phyloP scores from a whole-genome alignment of 495 filamentous ascomycete species.

The Bathelium albidoporum region DNA sequence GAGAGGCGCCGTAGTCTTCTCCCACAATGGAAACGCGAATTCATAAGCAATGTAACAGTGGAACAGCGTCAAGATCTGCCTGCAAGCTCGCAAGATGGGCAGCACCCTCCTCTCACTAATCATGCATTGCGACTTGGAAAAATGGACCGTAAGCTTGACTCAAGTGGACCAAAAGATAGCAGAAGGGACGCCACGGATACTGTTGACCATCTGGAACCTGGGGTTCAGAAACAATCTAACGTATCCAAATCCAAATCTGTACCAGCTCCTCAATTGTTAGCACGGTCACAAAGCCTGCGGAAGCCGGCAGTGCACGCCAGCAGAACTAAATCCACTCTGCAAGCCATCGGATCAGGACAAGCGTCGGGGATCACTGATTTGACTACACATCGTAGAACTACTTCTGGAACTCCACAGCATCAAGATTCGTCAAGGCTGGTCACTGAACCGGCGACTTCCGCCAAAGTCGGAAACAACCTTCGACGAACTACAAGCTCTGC shows the following conservation, averaged over 20 bases:
- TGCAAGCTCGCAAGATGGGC: neutral
- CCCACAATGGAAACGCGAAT: neutral
- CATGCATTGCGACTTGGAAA: neutral
- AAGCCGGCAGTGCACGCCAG: neutral
- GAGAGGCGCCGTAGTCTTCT: neutral
- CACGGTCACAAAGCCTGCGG: neutral
- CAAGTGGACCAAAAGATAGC: too few species aligned
- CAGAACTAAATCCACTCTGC: neutral
- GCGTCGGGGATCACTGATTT: neutral
- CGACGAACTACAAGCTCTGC: neutral
- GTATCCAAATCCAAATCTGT: neutral
- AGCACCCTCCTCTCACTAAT: neutral
- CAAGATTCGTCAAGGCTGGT: neutral
- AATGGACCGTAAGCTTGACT: neutral
- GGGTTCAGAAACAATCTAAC: neutral
- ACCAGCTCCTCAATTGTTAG: neutral
- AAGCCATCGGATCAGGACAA: neutral
- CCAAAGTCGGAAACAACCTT: neutral
- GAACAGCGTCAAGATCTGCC: neutral
- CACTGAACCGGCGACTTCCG: neutral
- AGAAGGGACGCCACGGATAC: too few species aligned
- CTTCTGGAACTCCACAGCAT: neutral
- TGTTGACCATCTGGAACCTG: too few species aligned
- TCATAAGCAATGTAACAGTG: neutral
- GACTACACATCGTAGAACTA: neutral